Conservation (phyloP, 176 grass and related monocot genomes). For the Otatea glauca region DNA sequence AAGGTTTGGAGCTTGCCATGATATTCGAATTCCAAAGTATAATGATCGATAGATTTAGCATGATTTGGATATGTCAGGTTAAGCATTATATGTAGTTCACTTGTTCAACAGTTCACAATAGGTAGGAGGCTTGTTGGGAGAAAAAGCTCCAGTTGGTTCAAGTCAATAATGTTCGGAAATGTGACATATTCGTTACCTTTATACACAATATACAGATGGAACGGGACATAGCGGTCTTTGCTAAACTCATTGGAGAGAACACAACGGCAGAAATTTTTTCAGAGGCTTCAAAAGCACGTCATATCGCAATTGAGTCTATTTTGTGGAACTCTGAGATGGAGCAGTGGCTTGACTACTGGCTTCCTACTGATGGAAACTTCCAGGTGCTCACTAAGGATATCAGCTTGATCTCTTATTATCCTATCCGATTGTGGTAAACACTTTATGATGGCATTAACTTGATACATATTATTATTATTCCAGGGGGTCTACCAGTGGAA, state of each 20-base stretch:
- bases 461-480: conserved; percentile 36
- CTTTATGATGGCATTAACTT: conserved; percentile 17
- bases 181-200: conserved; percentile 12
- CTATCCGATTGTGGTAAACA: neutral
- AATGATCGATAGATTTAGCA: conserved; percentile 4
- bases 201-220: conserved; percentile 66
- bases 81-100: neutral
- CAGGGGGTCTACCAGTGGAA: conserved; percentile 71
- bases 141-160: neutral
- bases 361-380: conserved; percentile 46
- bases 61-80: neutral
- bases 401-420: neutral
- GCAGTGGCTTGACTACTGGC: conserved; percentile 92
- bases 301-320: conserved; percentile 67
- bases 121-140: conserved; percentile 4
- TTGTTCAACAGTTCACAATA: neutral
- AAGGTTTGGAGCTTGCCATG: conserved; percentile 21
- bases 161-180: conserved; percentile 19
- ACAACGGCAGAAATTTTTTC: conserved; percentile 57
- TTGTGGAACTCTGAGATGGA: conserved; percentile 84
- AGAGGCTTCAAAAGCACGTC: conserved; percentile 57
- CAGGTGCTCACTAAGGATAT: conserved; percentile 53
- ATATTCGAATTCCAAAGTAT: neutral
- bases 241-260: conserved; percentile 65
- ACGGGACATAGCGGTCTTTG: conserved; percentile 67